These are phyloP conservation scores for Thyridium curvatum DNA, from an alignment of 2,329 filamentous ascomycete genomes.

Conservation along the genomic window DNA sequence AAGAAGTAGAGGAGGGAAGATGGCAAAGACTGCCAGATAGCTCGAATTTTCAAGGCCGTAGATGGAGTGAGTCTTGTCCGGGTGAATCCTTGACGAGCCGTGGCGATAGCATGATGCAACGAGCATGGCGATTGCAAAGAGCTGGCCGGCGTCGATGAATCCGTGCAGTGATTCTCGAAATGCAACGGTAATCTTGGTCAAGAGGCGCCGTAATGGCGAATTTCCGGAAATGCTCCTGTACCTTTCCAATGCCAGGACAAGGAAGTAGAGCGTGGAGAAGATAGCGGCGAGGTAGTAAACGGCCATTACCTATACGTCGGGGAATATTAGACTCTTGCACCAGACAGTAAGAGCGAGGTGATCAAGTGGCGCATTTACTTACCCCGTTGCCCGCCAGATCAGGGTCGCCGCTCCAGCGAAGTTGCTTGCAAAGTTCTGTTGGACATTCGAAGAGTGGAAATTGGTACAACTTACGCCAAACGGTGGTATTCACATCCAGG, in stretches of 20 bases:
- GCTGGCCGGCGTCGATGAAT: conserved; percentile 11
- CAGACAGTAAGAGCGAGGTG: too few relatives aligned
- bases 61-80: conserved; percentile 11
- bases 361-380: too few relatives aligned
- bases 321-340: background rate
- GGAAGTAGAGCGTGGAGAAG: conserved; percentile 8
- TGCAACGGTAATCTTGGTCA: background rate
- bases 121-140: conserved; percentile 12
- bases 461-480: too few relatives aligned
- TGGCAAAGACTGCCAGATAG: conserved; percentile 13
- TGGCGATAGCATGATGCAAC: conserved; percentile 9
- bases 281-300: conserved; percentile 11
- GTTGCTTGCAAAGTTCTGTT: conserved; percentile 6
- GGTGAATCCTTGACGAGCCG: conserved; percentile 4
- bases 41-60: conserved; percentile 13
- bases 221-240: background rate
- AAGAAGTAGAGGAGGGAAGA: conserved; percentile 12
- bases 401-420: conserved; percentile 11
- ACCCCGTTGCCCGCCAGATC: conserved; percentile 13
- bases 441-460: background rate
- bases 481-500: too few relatives aligned
- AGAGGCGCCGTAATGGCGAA: background rate
- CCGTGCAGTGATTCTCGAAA: conserved; percentile 9
- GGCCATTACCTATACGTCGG: conserved; percentile 7
- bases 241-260: conserved; percentile 7